Conservation (phyloP, 1,284 basidiomycete species). For the Abortiporus biennis region DNA sequence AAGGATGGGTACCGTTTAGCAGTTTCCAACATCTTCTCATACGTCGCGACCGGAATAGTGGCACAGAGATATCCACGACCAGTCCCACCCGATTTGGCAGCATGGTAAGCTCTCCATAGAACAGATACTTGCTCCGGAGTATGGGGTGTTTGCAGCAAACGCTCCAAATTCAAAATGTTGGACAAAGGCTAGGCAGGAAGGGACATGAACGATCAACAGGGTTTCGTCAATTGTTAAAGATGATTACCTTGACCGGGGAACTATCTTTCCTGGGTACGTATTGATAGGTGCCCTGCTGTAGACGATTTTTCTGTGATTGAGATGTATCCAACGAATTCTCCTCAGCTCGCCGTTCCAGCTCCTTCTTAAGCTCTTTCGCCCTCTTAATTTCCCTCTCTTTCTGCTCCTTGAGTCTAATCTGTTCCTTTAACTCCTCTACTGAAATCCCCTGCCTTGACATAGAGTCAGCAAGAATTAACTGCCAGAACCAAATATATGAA, state of each 20-base stretch:
- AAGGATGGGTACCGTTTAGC: constrained; percentile 71
- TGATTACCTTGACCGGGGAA: constrained; percentile 60
- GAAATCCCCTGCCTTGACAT: constrained; percentile 22
- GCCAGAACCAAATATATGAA: constrained; percentile 3
- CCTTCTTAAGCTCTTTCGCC: constrained; percentile 22
- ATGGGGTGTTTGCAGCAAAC: constrained; percentile 65
- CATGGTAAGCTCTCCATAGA: constrained; percentile 89
- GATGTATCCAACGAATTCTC: constrained; percentile 8
- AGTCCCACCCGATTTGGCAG: constrained; percentile 67
- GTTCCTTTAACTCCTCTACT: constrained; percentile 22
- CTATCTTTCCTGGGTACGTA: constrained; percentile 49
- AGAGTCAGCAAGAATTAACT: constrained; percentile 1
- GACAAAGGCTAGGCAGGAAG: constrained; percentile 64
- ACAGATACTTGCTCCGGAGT: constrained; percentile 67
- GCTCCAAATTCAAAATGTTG: constrained; percentile 73
- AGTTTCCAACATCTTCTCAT: constrained; percentile 60
- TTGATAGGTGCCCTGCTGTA: constrained; percentile 2
- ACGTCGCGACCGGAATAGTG: constrained; percentile 66
- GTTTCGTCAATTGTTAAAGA: constrained; percentile 3
- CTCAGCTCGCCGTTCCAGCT: constrained; percentile 14
- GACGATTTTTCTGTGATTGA: constrained; percentile 11
- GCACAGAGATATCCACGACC: constrained; percentile 83
- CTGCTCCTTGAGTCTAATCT: constrained; percentile 23
- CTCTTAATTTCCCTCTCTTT: constrained; percentile 15
- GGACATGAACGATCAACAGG: constrained; percentile 1